Evolutionary conservation across 164 flowering plant genomes (phyloP), one percentile per base, ranked within the genome.

Genomic region (Berberis thunbergii): DNA sequence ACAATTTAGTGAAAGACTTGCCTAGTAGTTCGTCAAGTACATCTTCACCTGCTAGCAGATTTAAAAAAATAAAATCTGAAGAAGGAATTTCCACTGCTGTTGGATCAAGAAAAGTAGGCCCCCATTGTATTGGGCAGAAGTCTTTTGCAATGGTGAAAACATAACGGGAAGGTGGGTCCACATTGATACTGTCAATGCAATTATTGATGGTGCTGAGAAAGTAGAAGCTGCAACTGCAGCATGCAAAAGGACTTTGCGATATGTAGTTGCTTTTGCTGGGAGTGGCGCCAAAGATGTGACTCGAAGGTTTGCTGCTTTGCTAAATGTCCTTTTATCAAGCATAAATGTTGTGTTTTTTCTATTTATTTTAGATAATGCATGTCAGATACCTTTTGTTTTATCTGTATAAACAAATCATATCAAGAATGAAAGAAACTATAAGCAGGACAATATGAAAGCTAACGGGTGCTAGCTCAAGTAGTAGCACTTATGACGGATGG

Each of bases 241-340:
- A 54, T 89, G 96, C 85, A 88, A 76, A 76, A 87, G 67, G 66
- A 74, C 81, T 50, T 76, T 94, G 83, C 83, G 96, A 89, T 94
- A 94, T 76, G 96, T 83, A 11, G 86, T 94, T 79, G 98, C 97
- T 72, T 94, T 91, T 84, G 91, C 96, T 68, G 97, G 98, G 39
- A 49, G 57, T 70, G 97, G 97, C 8, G 98, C 95, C 68, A 94
- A 94, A 81, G 98, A 94, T 70, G 96, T 94, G 63, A 94, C 97
- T 3, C 98, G 93, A 84, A 94, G 98, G 98, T 93, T 72, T 72
- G 42, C 48, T 39, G 49, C 49, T 62, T 61, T 53, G 12, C 4
- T 38, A 8, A 4, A 7, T 10, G 41, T 54, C 5, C 57, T 4
- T 1, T n/a, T 59, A 43, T 43, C 60, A 39, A 57, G 43, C 10